Percentiles rank a stretch among this genome's conserved stretches.
Conservation (phyloP, 495 filamentous ascomycete genomes). For the Ascodesmis nigricans region DNA sequence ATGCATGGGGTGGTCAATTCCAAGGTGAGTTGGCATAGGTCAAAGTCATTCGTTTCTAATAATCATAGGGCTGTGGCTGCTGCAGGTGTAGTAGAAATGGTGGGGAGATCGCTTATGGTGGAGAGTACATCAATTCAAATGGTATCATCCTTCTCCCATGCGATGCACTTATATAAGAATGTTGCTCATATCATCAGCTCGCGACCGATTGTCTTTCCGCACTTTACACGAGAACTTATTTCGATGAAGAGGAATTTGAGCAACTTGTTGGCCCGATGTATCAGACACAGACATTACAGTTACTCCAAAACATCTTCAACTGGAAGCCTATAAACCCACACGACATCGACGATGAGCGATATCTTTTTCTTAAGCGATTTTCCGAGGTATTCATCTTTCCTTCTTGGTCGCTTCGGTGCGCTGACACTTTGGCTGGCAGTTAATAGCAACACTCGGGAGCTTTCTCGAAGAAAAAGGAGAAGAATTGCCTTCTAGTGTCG, state of each 20-base stretch:
- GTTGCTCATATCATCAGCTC: slow-evolving; percentile 36
- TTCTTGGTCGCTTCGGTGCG: not conserved
- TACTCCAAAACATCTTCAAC: slow-evolving; percentile 56
- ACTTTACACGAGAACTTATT: slow-evolving; percentile 50
- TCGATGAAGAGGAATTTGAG: slow-evolving; percentile 58
- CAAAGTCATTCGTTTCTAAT: slow-evolving; percentile 2
- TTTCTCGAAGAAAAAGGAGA: slow-evolving; percentile 58
- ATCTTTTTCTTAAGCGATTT: slow-evolving; percentile 76
- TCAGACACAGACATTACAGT: slow-evolving; percentile 38
- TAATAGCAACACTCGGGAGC: slow-evolving; percentile 62
- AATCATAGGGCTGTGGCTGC: slow-evolving; percentile 38
- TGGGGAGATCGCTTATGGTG: slow-evolving; percentile 53
- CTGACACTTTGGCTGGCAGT: slow-evolving; percentile 26
- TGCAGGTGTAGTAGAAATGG: slow-evolving; percentile 42
- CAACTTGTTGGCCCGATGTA: slow-evolving; percentile 63
- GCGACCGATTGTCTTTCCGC: slow-evolving; percentile 65
- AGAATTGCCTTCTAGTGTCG: slow-evolving; percentile 34
- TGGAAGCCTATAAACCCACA: slow-evolving; percentile 61
- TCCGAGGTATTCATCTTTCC: slow-evolving; percentile 43
- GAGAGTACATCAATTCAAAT: slow-evolving; percentile 52
- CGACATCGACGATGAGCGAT: slow-evolving; percentile 74
- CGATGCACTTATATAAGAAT: slow-evolving; percentile 2
- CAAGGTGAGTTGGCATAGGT: slow-evolving; percentile 26
- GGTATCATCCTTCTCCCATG: slow-evolving; percentile 21
- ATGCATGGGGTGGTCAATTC: slow-evolving; percentile 61